phyloP scores from a whole-genome alignment of 345 rosid species.

The Turnera subulata region DNA sequence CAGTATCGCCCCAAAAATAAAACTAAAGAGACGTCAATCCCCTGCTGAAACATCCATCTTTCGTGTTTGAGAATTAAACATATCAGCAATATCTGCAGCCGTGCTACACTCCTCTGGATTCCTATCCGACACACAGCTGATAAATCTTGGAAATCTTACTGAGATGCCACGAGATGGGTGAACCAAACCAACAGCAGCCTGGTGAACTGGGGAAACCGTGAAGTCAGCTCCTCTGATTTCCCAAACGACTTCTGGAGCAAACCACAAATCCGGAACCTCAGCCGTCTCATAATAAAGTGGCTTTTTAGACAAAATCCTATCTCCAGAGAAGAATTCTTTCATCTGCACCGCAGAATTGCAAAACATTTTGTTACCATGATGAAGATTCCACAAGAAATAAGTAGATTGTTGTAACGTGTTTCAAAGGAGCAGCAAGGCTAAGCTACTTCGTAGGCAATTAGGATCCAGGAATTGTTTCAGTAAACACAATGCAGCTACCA shows the following conservation, averaged over 20 bases:
- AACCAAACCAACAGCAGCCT: constrained; percentile 71
- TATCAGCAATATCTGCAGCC: constrained; percentile 58
- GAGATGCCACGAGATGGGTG: constrained; percentile 86
- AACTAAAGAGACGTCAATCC: constrained; percentile 5
- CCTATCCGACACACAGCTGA: constrained; percentile 37
- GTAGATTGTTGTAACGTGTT: neutral
- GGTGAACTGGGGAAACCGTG: constrained; percentile 78
- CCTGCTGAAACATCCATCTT: constrained; percentile 47
- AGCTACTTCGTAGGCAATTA: neutral
- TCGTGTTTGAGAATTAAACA: constrained; percentile 70
- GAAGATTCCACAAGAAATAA: constrained; percentile 7
- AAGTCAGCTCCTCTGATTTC: constrained; percentile 83
- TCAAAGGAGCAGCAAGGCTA: neutral
- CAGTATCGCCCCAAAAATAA: neutral
- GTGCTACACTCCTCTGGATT: constrained; percentile 78
- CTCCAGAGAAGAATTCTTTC: constrained; percentile 69
- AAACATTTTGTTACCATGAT: neutral
- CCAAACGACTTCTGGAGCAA: constrained; percentile 71
- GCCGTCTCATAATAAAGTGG: constrained; percentile 69
- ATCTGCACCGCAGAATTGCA: constrained; percentile 44
- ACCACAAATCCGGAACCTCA: constrained; percentile 83
- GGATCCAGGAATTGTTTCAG: too few species aligned
- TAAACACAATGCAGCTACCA: too few species aligned
- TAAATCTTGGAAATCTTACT: constrained; percentile 72
- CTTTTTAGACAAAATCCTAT: constrained; percentile 53